These are phyloP conservation scores for Penicillium verrucosum DNA, from an alignment of 2,329 filamentous ascomycete genomes.

Conservation along the genomic window DNA sequence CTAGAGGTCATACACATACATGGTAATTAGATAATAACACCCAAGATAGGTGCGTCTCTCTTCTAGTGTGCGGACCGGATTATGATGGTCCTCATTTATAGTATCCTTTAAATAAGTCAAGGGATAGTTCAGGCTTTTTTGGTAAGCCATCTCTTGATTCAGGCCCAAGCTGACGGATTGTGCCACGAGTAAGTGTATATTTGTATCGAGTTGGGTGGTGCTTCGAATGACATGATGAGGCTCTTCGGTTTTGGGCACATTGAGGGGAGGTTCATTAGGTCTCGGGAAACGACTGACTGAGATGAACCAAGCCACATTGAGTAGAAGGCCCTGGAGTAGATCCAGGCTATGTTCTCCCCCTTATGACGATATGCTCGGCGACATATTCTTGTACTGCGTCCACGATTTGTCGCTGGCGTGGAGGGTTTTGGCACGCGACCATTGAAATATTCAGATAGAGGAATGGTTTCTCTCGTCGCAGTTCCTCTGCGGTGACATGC, in stretches of 20 bases:
- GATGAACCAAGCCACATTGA: constrained; percentile 48
- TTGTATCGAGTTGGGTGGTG: constrained; percentile 49
- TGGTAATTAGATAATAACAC: constrained; percentile 54
- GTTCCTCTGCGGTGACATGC: constrained; percentile 14
- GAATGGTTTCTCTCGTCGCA: constrained; percentile 23
- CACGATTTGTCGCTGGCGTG: constrained; percentile 15
- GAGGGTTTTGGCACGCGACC: constrained; percentile 15
- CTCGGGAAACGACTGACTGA: constrained; percentile 2
- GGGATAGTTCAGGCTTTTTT: constrained; percentile 10
- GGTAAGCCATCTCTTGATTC: constrained; percentile 18
- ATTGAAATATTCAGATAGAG: constrained; percentile 21
- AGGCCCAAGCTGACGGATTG: constrained; percentile 50
- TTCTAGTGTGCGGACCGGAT: constrained; percentile 46
- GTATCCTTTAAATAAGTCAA: constrained; percentile 11
- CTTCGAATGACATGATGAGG: constrained; percentile 6
- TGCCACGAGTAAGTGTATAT: constrained; percentile 50
- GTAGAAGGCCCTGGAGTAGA: constrained; percentile 48
- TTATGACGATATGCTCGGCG: constrained; percentile 43
- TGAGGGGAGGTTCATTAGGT: neutral
- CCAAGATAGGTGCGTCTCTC: constrained; percentile 54
- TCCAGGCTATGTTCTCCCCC: constrained; percentile 44
- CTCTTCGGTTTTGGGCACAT: neutral
- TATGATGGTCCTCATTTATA: constrained; percentile 26
- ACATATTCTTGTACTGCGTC: constrained; percentile 31
- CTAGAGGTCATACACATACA: constrained; percentile 39